Conservation (phyloP, 1,139 yeast species). For the Taphrina betulina region DNA sequence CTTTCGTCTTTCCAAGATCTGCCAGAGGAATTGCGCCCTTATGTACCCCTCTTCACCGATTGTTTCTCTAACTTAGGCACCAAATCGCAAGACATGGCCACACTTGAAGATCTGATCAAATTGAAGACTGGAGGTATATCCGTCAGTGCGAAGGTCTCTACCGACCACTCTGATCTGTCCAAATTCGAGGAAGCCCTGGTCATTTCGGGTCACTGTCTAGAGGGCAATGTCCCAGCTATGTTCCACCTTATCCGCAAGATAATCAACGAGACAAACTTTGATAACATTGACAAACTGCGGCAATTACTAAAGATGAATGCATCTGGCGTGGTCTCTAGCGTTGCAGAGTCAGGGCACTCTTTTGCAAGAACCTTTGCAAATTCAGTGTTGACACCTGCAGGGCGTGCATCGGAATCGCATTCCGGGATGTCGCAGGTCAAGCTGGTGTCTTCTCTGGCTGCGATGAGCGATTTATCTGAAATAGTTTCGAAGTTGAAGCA, state of each 20-base stretch:
- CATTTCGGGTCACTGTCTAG: conserved; percentile 69
- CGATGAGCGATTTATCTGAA: conserved; percentile 56
- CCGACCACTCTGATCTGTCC: conserved; percentile 55
- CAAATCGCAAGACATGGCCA: conserved; percentile 62
- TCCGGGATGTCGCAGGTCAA: conserved; percentile 75
- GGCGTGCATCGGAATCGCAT: conserved; percentile 61
- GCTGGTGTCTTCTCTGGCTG: conserved; percentile 62
- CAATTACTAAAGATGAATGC: conserved; percentile 65
- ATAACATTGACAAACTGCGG: conserved; percentile 66
- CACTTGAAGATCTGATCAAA: conserved; percentile 80
- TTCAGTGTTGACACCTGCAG: conserved; percentile 62
- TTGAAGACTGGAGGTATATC: conserved; percentile 80
- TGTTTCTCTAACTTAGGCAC: conserved; percentile 89
- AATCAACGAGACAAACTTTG: conserved; percentile 66
- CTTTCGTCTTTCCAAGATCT: conserved; percentile 54
- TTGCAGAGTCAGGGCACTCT: conserved; percentile 86
- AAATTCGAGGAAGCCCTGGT: conserved; percentile 54
- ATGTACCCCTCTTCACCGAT: conserved; percentile 71
- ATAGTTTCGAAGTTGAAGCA: conserved; percentile 45
- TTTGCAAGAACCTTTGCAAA: conserved; percentile 72
- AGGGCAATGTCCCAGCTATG: conserved; percentile 60
- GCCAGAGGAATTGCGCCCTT: conserved; percentile 63
- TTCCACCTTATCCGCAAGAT: conserved; percentile 68
- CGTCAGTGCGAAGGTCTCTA: conserved; percentile 57
- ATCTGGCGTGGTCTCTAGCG: conserved; percentile 63